These are phyloP conservation scores for Oryza meyeriana DNA, from an alignment of 176 grass and related monocot species.

Conservation along the genomic window DNA sequence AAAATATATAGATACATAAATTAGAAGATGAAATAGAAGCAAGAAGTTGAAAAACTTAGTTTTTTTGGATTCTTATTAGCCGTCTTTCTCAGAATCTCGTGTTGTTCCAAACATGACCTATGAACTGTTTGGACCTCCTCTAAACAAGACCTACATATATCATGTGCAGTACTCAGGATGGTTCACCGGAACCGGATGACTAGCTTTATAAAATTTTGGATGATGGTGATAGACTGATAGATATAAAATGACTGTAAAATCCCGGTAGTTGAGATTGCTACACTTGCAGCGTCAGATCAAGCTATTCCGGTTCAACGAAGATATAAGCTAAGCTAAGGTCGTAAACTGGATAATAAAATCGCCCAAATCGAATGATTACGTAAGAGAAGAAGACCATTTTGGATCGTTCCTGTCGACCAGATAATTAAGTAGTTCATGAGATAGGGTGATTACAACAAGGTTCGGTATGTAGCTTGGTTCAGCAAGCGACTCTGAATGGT, in stretches of 20 bases:
- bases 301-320: background rate
- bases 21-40: too few relatives aligned
- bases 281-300: conserved; percentile 1
- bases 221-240: background rate
- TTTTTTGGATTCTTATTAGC: too few relatives aligned
- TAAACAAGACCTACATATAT: too few relatives aligned
- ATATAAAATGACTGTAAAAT: background rate
- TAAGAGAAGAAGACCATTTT: conserved; percentile 25
- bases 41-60: too few relatives aligned
- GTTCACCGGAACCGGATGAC: conserved; percentile 30
- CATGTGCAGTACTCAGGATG: background rate
- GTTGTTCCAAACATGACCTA: too few relatives aligned
- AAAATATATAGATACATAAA: too few relatives aligned
- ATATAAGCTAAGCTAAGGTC: conserved; percentile 1
- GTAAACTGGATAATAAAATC: conserved; percentile 9
- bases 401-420: conserved; percentile 27
- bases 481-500: background rate
- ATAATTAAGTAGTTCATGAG: background rate
- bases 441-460: background rate
- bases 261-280: background rate
- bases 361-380: conserved; percentile 3
- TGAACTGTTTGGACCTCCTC: too few relatives aligned
- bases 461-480: conserved; percentile 4
- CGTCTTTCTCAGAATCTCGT: too few relatives aligned
- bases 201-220: background rate